phyloP scores from a whole-genome alignment of 495 filamentous ascomycete species.

The Penicillium waksmanii region DNA sequence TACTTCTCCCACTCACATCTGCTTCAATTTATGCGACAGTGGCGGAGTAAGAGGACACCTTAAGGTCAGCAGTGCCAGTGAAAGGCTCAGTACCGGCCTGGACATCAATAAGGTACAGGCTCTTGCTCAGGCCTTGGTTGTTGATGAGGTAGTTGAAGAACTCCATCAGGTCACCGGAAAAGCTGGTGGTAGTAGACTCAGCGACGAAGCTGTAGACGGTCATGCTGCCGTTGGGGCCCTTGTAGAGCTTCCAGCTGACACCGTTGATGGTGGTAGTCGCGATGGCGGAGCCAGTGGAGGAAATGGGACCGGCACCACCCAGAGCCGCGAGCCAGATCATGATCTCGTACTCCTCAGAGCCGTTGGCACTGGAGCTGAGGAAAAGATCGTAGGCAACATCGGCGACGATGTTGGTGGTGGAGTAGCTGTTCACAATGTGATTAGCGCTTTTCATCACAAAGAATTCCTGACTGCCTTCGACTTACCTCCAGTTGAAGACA shows the following conservation, averaged over 20 bases:
- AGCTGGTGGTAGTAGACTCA: slow-evolving; percentile 47
- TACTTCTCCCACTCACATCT: neutral
- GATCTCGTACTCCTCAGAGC: slow-evolving; percentile 62
- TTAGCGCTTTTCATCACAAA: slow-evolving; percentile 1
- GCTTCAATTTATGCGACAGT: slow-evolving; percentile 37
- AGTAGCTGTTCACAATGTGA: slow-evolving; percentile 49
- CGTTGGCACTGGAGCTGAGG: slow-evolving; percentile 49
- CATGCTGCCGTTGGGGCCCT: slow-evolving; percentile 58
- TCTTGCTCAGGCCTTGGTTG: slow-evolving; percentile 52
- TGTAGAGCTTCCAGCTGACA: slow-evolving; percentile 55
- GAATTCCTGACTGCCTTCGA: neutral
- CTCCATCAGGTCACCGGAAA: slow-evolving; percentile 56
- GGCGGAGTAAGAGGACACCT: slow-evolving; percentile 43
- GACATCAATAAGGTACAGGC: slow-evolving; percentile 57
- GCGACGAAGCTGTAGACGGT: slow-evolving; percentile 66
- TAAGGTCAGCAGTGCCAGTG: slow-evolving; percentile 45
- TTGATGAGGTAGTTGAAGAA: slow-evolving; percentile 62
- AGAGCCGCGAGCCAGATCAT: slow-evolving; percentile 72
- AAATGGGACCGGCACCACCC: slow-evolving; percentile 67
- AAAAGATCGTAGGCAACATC: slow-evolving; percentile 72
- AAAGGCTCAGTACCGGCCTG: slow-evolving; percentile 63
- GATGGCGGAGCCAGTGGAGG: slow-evolving; percentile 56
- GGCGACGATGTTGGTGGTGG: slow-evolving; percentile 56
- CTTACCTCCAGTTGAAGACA: slow-evolving; percentile 58
- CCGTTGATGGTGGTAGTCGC: slow-evolving; percentile 57